Base-by-base conservation (phyloP, 495 filamentous ascomycete species). In the Lophium mytilinum region DNA sequence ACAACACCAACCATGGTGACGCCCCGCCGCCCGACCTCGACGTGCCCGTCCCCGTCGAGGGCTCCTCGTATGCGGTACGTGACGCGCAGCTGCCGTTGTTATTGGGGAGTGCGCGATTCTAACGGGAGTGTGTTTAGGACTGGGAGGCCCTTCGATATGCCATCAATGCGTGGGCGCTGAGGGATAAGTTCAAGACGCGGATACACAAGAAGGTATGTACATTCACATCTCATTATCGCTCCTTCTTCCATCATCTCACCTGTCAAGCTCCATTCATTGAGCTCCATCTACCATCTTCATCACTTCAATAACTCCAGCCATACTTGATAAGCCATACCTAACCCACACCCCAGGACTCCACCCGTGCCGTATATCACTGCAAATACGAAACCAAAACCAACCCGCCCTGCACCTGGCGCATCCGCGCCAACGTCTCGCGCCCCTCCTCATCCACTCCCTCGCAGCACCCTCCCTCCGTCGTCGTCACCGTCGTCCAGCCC, bases 141-240 rank as follows among this genome's bases (percentile, higher is more conserved):
- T 56, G 17, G 17, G 53, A 56, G 15, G 17, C 42, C 17, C 53
- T 56, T 19, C 42, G 53, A 17, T 24, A 56, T 39, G 46, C 46
- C 46, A 52, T 56, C 11, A 52, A 56, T 24, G 18, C 53, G 11
- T 56, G 53, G 53, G 24, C 53, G 53, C 33, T 56, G 46, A 48
- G 53, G 11, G 53, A 56, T 11, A 53, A 53, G 24, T 56, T 56
- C 53, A 15, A 56, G 24, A 17, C 53, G 45, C 53, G 53, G 10
- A 15, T 36, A 2, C n/a, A 33, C 6, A 56, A 56, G 45, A 56
- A 56, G 39, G 39, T 41, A 41, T 2, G 39, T 41, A 41, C 11
- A 4, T 1, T 41, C 39, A 9, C 24, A 30, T 30, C 24, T 30
- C 24, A 30, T 6, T 30, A 30, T 2, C 24, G n/a, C n/a, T n/a